A percentile compares a stretch with the other conserved stretches of the same genome.
Conservation (phyloP, 345 rosid species). For the Lenwebbia sp. region DNA sequence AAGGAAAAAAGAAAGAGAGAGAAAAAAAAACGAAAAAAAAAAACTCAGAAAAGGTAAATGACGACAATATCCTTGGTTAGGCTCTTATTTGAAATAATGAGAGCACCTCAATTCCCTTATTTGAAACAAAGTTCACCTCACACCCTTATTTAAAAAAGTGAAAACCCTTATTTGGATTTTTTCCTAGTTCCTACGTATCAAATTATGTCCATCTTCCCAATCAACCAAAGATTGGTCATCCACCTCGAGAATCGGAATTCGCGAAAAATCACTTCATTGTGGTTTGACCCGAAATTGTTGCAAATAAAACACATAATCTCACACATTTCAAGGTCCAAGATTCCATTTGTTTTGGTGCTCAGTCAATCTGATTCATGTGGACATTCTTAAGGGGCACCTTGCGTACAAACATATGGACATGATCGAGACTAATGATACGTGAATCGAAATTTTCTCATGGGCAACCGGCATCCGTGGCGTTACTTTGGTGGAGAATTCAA, state of each 20-base stretch:
- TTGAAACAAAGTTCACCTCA: too few relatives aligned
- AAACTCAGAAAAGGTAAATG: too few relatives aligned
- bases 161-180: too few relatives aligned
- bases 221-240: neutral
- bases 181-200: neutral
- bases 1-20: too few relatives aligned
- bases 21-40: too few relatives aligned
- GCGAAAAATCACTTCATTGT: neutral
- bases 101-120: too few relatives aligned
- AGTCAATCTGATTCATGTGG: neutral
- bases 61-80: too few relatives aligned
- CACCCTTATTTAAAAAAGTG: too few relatives aligned
- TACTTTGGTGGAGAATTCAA: neutral
- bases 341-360: neutral
- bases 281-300: neutral
- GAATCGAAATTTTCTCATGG: neutral
- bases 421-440: neutral
- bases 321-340: neutral
- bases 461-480: neutral
- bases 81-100: too few relatives aligned
- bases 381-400: too few relatives aligned
- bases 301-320: neutral
- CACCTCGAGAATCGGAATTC: neutral
- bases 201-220: neutral
- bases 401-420: neutral